Percentiles rank a stretch among this genome's conserved stretches.
Evolutionary conservation across 2,329 filamentous ascomycete species (phyloP).

Genomic region (Trichoderma sp.): DNA sequence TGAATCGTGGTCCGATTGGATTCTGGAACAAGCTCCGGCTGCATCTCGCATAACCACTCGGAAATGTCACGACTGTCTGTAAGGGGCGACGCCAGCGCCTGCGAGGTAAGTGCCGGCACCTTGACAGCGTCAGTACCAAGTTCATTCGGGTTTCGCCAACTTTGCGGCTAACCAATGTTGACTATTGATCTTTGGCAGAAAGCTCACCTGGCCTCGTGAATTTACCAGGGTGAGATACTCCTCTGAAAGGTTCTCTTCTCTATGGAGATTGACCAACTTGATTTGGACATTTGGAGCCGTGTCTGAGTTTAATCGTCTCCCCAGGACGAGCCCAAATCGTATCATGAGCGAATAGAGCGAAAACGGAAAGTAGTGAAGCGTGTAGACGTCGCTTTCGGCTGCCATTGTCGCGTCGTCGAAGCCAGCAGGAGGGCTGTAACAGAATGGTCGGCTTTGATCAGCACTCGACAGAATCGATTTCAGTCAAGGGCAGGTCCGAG

Average conservation of each 20-base stretch:
- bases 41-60: conserved; percentile 37
- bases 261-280: conserved; percentile 36
- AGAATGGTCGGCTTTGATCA: background rate
- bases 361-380: conserved; percentile 39
- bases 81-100: conserved; percentile 32
- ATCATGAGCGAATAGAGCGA: conserved; percentile 40
- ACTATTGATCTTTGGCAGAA: fast-evolving
- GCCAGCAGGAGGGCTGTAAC: no score
- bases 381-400: conserved; percentile 30
- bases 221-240: conserved; percentile 37
- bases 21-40: conserved; percentile 36
- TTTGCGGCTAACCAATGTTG: background rate
- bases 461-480: no score
- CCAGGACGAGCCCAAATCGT: conserved; percentile 38
- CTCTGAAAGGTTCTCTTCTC: conserved; percentile 37
- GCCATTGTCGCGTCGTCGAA: background rate
- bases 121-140: conserved; percentile 20
- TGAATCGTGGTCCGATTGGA: conserved; percentile 33
- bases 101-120: conserved; percentile 38
- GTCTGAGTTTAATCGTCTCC: conserved; percentile 33
- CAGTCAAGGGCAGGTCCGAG: no score
- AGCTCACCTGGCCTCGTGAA: conserved; percentile 37
- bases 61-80: conserved; percentile 38
- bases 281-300: conserved; percentile 35
- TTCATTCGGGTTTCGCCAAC: background rate